Evolutionary conservation across 345 rosid species (phyloP), one percentile per base, ranked within the genome.

Genomic region (Salix arbutifolia): DNA sequence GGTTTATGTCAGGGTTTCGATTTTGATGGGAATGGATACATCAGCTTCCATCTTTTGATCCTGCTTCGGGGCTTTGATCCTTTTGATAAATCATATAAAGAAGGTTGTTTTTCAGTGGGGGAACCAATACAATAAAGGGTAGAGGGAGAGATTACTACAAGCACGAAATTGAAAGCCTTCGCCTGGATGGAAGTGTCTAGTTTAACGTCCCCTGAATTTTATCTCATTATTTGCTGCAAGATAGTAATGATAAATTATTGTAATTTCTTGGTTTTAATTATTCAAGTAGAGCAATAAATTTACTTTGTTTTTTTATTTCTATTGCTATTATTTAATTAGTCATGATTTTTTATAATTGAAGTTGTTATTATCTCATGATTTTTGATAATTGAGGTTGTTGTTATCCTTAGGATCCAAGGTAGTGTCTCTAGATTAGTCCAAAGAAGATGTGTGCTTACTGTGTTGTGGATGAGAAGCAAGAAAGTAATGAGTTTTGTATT

Each of bases 31-130:
- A 77, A 91, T 86, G 50, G 87, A 88, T 76, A 93, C 99, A 88
- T 95, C 99, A 80, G 96, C 87, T 89, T 89, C 99, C 99, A 93
- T 95, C 52, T 52, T n/a, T 46, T 16, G 53, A 65, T 71, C 73
- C 53, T 70, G 23, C n/a, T 9, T 52, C 2, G 8, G 62, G 50
- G 25, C 53, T 67, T 52, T 52, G 71, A 33, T 67, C 21, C 30
- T 38, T 40, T 26, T 16, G 7, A 25, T n/a, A 11, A 23, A 18
- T 5, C 28, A 40, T 44, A 13, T 18, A 44, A 42, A 69, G 28
- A 8, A n/a, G 11, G 23, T 10, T 58, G 64, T 9, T 23, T 58
- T n/a, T 58, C 64, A n/a, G 28, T 8, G 8, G 8, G 60, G 3
- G 1, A 53, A 53, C 21, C 21, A 53, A 21, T 21, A 19, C 21